Conservation (phyloP, 768 basidiomycete species). For the Leccinellum albellum region DNA sequence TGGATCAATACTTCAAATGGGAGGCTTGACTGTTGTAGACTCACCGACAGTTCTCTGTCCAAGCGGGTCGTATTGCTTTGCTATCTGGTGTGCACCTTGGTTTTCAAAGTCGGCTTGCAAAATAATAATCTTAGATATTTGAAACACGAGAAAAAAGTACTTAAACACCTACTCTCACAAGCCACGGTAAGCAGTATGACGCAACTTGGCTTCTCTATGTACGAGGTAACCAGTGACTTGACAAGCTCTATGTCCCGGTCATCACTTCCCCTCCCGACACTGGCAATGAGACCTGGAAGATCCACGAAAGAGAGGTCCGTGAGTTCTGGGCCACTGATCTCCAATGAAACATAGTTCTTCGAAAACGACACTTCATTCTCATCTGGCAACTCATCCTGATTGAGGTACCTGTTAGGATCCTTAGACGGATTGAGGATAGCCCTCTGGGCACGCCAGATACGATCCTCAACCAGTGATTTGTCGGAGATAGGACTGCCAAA, state of each 20-base stretch:
- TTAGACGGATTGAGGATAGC: constrained; percentile 60
- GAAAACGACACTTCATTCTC: constrained; percentile 42
- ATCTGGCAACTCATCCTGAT: constrained; percentile 1
- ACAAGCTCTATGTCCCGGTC: constrained; percentile 59
- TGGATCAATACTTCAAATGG: constrained; percentile 29
- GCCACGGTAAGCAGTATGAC: constrained; percentile 67
- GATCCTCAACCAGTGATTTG: constrained; percentile 56
- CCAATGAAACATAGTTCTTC: constrained; percentile 51
- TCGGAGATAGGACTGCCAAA: constrained; percentile 51
- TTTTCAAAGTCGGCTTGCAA: constrained; percentile 75
- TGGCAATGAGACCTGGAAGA: constrained; percentile 62
- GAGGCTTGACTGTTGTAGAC: constrained; percentile 41
- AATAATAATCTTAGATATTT: constrained; percentile 35
- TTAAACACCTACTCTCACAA: constrained; percentile 23
- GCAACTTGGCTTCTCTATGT: constrained; percentile 64
- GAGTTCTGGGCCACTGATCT: constrained; percentile 56
- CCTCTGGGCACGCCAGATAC: constrained; percentile 60
- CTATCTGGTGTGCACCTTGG: constrained; percentile 67
- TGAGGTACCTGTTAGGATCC: constrained; percentile 14
- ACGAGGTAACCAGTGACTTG: constrained; percentile 50
- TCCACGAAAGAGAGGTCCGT: constrained; percentile 65
- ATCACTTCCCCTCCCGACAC: constrained; percentile 46
- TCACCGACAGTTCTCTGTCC: constrained; percentile 70
- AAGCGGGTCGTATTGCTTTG: constrained; percentile 54
- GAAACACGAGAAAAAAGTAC: neutral